Conservation (phyloP, 2,329 filamentous ascomycete genomes). For the Colletotrichum sp. region DNA sequence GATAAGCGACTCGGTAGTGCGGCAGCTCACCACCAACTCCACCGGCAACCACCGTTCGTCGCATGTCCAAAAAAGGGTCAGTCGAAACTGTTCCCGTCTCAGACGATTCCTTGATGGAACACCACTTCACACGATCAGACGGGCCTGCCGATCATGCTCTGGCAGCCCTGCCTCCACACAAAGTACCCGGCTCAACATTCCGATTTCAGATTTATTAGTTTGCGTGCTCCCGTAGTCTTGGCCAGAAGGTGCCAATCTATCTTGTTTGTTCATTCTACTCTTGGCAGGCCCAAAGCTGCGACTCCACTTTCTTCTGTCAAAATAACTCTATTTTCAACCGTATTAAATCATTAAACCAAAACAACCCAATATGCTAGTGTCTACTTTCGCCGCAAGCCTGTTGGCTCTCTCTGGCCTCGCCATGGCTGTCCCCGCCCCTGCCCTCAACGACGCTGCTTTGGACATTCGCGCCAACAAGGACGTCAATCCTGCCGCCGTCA, state of each 20-base stretch:
- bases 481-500: slow-evolving; percentile 6
- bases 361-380: not conserved
- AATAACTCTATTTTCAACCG: not conserved
- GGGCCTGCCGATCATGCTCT: not conserved
- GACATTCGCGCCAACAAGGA: not conserved
- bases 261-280: not conserved
- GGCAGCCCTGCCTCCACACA: not conserved
- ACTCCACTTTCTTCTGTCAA: not conserved
- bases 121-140: not conserved
- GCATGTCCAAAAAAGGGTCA: not conserved
- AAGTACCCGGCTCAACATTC: not conserved
- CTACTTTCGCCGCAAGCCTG: not conserved
- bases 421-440: not conserved
- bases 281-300: not conserved
- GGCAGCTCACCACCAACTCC: not conserved
- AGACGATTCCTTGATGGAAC: not conserved
- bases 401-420: not conserved
- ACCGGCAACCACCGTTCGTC: not conserved
- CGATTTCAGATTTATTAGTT: not conserved
- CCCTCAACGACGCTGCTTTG: not conserved
- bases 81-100: not conserved
- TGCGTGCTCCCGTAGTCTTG: not conserved
- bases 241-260: not conserved
- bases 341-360: not conserved
- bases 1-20: not conserved